phyloP scores from a whole-genome alignment of 306 rosid species.

The Benincasa hispida region DNA sequence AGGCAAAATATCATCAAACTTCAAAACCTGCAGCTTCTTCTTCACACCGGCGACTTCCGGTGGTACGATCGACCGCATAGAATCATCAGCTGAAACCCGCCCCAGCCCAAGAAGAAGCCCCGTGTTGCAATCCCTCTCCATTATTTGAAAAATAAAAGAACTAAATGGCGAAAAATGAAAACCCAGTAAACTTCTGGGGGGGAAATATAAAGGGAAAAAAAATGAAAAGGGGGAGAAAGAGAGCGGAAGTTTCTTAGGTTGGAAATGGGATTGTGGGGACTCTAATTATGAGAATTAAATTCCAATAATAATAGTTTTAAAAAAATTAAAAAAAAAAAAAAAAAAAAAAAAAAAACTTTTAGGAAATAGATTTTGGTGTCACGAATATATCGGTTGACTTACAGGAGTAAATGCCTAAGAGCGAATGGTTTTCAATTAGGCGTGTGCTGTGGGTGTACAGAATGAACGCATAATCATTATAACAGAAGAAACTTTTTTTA shows the following conservation, averaged over 20 bases:
- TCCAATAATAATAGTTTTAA: neutral
- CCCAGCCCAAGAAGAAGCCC: conserved; percentile 46
- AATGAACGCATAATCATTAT: neutral
- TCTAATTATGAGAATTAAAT: neutral
- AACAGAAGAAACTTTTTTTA: neutral
- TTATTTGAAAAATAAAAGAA: neutral
- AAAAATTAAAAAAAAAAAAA: too few species aligned
- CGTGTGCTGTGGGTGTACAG: neutral
- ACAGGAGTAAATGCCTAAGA: neutral
- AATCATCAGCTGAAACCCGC: neutral
- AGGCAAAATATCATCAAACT: conserved; percentile 28
- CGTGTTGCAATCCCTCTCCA: neutral
- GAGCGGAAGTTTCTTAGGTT: neutral
- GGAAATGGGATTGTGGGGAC: conserved; percentile 8
- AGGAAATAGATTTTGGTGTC: neutral
- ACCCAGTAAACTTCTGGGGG: neutral
- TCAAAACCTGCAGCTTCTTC: conserved; percentile 21
- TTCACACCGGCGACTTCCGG: conserved; percentile 1
- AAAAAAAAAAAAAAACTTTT: neutral
- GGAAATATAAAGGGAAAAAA: neutral
- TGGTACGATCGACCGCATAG: conserved; percentile 9
- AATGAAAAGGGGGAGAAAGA: neutral
- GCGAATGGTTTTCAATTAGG: neutral
- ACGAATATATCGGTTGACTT: neutral
- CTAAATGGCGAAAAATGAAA: neutral